Evolutionary conservation across 345 rosid species (phyloP), one percentile per base, ranked within the genome.

Genomic region (Adansonia digitata): DNA sequence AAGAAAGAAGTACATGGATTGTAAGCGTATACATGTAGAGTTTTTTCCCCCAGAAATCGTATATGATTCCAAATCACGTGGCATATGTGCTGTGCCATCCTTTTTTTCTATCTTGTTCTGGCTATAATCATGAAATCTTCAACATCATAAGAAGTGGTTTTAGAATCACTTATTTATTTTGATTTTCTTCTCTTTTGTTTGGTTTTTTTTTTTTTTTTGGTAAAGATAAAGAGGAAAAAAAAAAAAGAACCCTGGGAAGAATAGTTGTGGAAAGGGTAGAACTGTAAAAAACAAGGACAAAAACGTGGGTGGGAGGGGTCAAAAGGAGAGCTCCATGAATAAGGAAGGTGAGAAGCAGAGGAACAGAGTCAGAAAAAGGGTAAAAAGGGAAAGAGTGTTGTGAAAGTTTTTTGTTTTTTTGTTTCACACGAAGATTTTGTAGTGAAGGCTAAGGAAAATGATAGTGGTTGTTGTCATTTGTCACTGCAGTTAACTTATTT

Each of bases 361-460:
- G 40, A 18, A n/a, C 40, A 52, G 74, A 40, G 66, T 10, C 43
- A 27, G 26, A 1, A 18, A n/a, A 64, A 69, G 86, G 87, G 77
- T 67, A 78, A 77, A 88, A 84, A 59, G 29, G 91, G 87, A 82
- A 89, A 83, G 88, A 82, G 86, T 72, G 88, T 68, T 37, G 49
- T 51, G 60, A 78, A 85, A 87, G 92, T 72, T 71, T 65, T 37
- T 46, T 68, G 29, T 37, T 51, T 29, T 42, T 10, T 43, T n/a
- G 64, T 49, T 63, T 68, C 46, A 8, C 26, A 34, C 20, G 29
- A 62, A 71, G 49, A 62, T 71, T 56, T 64, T 71, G 84, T 42
- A 85, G 90, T 90, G 95, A 86, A 87, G 86, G 77, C 82, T 26
- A 90, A 86, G 94, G 88, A 88, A 89, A 89, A 79, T 83, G 85